Conservation (phyloP, 192 early-diverging fungal species). For the Coemansia reversa region DNA sequence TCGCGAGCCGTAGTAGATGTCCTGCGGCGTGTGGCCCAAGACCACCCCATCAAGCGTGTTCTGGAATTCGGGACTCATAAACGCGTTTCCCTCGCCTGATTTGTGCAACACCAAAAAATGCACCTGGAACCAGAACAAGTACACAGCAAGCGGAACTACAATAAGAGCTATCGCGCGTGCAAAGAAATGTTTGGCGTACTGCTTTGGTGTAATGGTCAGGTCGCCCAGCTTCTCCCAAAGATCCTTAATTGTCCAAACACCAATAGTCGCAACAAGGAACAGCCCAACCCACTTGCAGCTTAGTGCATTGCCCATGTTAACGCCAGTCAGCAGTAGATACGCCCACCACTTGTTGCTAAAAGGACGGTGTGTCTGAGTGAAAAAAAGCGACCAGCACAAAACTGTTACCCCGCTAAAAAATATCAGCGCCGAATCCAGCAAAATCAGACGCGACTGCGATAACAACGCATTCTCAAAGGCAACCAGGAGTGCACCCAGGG, state of each 20-base stretch:
- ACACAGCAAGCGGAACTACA: conserved; percentile 72
- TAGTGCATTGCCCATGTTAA: conserved; percentile 67
- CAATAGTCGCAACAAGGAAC: conserved; percentile 83
- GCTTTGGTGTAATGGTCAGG: conserved; percentile 56
- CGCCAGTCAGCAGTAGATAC: conserved; percentile 83
- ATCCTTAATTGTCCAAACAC: conserved; percentile 78
- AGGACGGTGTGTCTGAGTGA: conserved; percentile 32
- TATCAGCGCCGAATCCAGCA: conserved; percentile 81
- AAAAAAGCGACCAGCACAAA: conserved; percentile 36
- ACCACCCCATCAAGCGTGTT: conserved; percentile 69
- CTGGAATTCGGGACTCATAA: conserved; percentile 90
- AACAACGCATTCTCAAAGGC: conserved; percentile 88
- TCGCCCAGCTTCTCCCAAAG: conserved; percentile 85
- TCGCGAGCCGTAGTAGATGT: conserved; percentile 52
- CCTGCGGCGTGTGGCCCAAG: conserved; percentile 47
- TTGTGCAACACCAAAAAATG: conserved; percentile 81
- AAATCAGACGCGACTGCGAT: conserved; percentile 86
- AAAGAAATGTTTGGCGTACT: conserved; percentile 68
- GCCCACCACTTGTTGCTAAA: conserved; percentile 72
- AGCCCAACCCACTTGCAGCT: conserved; percentile 96
- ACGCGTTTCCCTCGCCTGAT: conserved; percentile 87
- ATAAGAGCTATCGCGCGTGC: conserved; percentile 84
- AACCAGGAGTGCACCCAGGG: conserved; percentile 77
- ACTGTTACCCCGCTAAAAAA: conserved; percentile 65
- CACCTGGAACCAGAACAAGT: conserved; percentile 82